Evolutionary conservation across 2,329 filamentous ascomycete genomes (phyloP).

Genomic region (Microdochium trichocladiopsis): DNA sequence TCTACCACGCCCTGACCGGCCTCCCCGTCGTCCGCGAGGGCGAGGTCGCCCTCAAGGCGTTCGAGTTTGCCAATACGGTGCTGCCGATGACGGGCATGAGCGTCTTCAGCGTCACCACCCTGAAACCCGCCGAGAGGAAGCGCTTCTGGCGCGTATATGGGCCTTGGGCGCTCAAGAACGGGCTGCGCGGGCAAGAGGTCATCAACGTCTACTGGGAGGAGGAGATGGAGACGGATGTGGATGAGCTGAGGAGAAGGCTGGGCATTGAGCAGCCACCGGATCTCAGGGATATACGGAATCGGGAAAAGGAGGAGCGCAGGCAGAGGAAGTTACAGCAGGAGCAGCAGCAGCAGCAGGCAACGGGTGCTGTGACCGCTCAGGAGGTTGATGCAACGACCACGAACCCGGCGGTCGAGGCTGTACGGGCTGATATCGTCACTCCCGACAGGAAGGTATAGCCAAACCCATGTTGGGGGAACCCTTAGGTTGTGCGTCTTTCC

Average conservation of each 20-base stretch:
- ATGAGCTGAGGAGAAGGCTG: constrained; percentile 64
- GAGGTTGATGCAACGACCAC: background rate
- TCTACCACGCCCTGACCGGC: constrained; percentile 92
- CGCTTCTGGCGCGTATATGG: constrained; percentile 71
- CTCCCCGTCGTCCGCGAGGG: constrained; percentile 90
- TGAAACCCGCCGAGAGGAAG: constrained; percentile 73
- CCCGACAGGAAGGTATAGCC: background rate
- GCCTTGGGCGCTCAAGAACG: constrained; percentile 87
- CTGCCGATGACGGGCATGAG: constrained; percentile 92
- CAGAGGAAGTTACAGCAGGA: constrained; percentile 43
- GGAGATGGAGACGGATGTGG: constrained; percentile 76
- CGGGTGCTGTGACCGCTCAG: constrained; percentile 4
- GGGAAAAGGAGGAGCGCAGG: constrained; percentile 62
- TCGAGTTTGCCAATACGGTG: constrained; percentile 92
- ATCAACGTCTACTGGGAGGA: constrained; percentile 99
- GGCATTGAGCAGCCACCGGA: constrained; percentile 87
- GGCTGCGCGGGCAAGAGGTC: constrained; percentile 66
- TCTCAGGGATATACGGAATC: constrained; percentile 67
- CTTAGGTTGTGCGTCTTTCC: too few species aligned
- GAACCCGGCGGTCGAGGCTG: background rate
- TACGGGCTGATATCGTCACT: background rate
- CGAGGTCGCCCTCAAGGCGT: constrained; percentile 94
- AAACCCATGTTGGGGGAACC: background rate
- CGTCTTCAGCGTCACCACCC: constrained; percentile 75
- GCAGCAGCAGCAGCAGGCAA: constrained; percentile 8